phyloP scores from a whole-genome alignment of 2,329 filamentous ascomycete genomes.

The Exophiala sp. region DNA sequence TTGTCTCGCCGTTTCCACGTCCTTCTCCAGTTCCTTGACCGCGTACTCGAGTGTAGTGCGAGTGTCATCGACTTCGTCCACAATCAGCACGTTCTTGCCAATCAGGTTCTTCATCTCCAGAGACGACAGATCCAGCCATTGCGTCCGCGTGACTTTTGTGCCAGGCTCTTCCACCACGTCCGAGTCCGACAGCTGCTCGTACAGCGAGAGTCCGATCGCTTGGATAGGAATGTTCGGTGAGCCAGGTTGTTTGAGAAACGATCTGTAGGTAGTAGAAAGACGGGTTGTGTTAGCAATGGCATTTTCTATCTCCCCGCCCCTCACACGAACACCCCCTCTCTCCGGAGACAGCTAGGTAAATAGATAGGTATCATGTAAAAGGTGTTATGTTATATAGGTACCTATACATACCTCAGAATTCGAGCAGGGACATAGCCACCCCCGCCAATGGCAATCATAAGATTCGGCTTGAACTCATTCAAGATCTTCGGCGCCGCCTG shows the following conservation, averaged over 20 bases:
- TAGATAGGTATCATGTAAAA: too few relatives aligned
- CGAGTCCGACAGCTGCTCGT: constrained; percentile 69
- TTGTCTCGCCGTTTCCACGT: constrained; percentile 74
- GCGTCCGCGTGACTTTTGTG: constrained; percentile 92
- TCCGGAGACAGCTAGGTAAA: too few relatives aligned
- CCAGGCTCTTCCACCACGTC: constrained; percentile 68
- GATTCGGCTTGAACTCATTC: constrained; percentile 78
- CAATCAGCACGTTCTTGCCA: constrained; percentile 85
- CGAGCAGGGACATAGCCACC: constrained; percentile 95
- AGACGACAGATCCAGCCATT: constrained; percentile 90
- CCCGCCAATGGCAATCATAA: constrained; percentile 97
- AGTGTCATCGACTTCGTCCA: constrained; percentile 94
- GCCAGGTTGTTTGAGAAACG: constrained; percentile 86
- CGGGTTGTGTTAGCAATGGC: not conserved
- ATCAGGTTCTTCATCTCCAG: constrained; percentile 84
- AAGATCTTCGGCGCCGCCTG: constrained; percentile 75
- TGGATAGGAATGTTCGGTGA: constrained; percentile 96
- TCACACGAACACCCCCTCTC: too few relatives aligned
- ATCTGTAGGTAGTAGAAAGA: constrained; percentile 42
- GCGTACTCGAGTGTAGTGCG: constrained; percentile 91
- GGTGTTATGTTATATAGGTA: not conserved
- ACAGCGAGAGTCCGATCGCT: constrained; percentile 94
- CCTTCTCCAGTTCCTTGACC: constrained; percentile 87
- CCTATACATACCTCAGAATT: constrained; percentile 64
- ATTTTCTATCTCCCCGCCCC: not conserved